Conservation (phyloP, 2,329 filamentous ascomycete species). For the Cladosporium sp. region DNA sequence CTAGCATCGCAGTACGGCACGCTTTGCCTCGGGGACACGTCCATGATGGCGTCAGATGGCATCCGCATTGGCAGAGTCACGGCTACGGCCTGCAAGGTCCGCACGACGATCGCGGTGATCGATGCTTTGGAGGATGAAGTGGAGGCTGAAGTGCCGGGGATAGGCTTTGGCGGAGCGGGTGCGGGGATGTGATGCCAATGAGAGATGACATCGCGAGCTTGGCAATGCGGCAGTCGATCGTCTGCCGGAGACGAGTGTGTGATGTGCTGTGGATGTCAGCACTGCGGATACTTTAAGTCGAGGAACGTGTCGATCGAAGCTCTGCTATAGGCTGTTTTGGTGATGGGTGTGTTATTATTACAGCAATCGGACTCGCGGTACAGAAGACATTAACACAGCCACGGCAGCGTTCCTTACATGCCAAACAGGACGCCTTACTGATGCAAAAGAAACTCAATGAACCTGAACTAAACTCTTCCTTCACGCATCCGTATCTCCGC, state of each 20-base stretch:
- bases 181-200: neutral
- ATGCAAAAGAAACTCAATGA: too few relatives aligned
- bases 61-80: neutral
- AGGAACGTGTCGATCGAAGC: too few relatives aligned
- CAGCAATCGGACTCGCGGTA: too few relatives aligned
- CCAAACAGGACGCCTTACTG: too few relatives aligned
- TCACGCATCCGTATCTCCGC: neutral
- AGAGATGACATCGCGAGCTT: neutral
- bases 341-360: too few relatives aligned
- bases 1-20: neutral
- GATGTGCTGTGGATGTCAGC: too few relatives aligned
- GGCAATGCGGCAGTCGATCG: neutral
- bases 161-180: neutral
- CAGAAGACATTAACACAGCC: too few relatives aligned
- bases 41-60: constrained; percentile 4
- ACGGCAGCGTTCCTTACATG: too few relatives aligned
- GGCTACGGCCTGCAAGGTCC: neutral
- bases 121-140: neutral
- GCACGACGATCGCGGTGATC: neutral
- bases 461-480: neutral
- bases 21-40: neutral
- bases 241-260: too few relatives aligned
- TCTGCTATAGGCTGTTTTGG: too few relatives aligned
- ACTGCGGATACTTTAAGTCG: too few relatives aligned
- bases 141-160: neutral